Evolutionary conservation across 768 basidiomycete genomes (phyloP).

Genomic region (Mycena olivaceomarginata): DNA sequence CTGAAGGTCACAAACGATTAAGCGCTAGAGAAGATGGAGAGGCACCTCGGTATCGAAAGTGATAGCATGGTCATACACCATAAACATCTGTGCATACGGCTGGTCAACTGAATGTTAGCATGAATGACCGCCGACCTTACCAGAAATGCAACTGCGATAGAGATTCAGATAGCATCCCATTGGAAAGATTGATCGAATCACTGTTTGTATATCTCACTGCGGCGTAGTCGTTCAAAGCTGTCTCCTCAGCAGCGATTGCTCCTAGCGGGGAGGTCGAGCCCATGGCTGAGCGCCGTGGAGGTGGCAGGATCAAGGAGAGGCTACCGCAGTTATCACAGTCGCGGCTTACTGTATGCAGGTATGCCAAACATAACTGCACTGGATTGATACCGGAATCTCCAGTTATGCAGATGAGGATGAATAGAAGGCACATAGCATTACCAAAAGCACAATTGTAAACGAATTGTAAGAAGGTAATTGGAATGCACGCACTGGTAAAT

Average conservation of each 20-base stretch:
- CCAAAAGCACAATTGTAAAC: too few relatives aligned
- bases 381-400: not conserved
- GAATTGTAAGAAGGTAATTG: too few relatives aligned
- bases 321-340: not conserved
- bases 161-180: not conserved
- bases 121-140: conserved; percentile 12
- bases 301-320: not conserved
- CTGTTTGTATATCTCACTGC: conserved; percentile 28
- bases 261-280: not conserved
- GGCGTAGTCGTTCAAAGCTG: conserved; percentile 24
- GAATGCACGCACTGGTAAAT: too few relatives aligned
- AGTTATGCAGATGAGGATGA: too few relatives aligned
- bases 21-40: not conserved
- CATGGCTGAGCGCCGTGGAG: not conserved
- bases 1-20: not conserved
- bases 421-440: too few relatives aligned
- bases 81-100: conserved; percentile 38
- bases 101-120: not conserved
- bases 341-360: not conserved
- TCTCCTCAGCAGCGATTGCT: not conserved
- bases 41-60: conserved; percentile 51
- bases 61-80: conserved; percentile 51
- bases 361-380: not conserved
- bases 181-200: not conserved
- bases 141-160: conserved; percentile 41